Percentiles rank a stretch among this genome's conserved stretches.
Evolutionary conservation across 2,329 filamentous ascomycete species (phyloP).

Genomic region (Westerdykella sp.): DNA sequence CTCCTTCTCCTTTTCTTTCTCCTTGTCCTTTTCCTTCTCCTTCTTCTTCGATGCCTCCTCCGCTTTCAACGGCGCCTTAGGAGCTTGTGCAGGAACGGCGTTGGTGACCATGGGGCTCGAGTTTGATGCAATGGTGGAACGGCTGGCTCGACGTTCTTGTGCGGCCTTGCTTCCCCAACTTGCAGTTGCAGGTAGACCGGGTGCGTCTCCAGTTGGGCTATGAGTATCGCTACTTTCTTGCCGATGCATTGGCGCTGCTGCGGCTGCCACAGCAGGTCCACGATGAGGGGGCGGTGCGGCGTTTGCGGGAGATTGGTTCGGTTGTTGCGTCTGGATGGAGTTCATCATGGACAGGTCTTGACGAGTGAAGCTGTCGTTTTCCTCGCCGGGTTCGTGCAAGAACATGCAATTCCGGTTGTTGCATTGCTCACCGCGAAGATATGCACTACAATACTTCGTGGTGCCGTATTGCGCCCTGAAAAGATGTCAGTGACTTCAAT

Average conservation of each 20-base stretch:
- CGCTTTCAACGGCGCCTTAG: slow-evolving; percentile 21
- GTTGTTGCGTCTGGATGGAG: slow-evolving; percentile 71
- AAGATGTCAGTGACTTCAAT: slow-evolving; percentile 11
- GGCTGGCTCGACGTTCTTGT: slow-evolving; percentile 65
- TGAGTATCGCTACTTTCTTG: slow-evolving; percentile 74
- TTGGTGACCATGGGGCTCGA: slow-evolving; percentile 66
- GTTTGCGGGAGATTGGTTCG: slow-evolving; percentile 52
- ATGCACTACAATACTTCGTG: slow-evolving; percentile 97
- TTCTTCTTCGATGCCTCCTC: slow-evolving; percentile 28
- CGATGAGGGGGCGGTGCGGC: slow-evolving; percentile 48
- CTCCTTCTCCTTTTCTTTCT: slow-evolving; percentile 7
- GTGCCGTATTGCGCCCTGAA: slow-evolving; percentile 69
- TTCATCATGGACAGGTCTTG: slow-evolving; percentile 95
- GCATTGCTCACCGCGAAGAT: slow-evolving; percentile 88
- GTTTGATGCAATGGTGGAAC: slow-evolving; percentile 72
- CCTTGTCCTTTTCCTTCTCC: slow-evolving; percentile 10
- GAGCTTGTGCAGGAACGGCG: slow-evolving; percentile 37
- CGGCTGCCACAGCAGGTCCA: slow-evolving; percentile 44
- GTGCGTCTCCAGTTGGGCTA: slow-evolving; percentile 60
- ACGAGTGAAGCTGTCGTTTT: slow-evolving; percentile 91
- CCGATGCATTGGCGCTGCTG: slow-evolving; percentile 59
- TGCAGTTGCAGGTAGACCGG: slow-evolving; percentile 86
- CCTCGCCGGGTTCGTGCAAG: slow-evolving; percentile 94
- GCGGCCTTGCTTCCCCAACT: slow-evolving; percentile 79
- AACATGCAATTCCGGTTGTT: slow-evolving; percentile 98